Evolutionary conservation across 2,329 filamentous ascomycete genomes (phyloP), one percentile per base, ranked within the genome.

Genomic region (Claviceps pazoutovae): DNA sequence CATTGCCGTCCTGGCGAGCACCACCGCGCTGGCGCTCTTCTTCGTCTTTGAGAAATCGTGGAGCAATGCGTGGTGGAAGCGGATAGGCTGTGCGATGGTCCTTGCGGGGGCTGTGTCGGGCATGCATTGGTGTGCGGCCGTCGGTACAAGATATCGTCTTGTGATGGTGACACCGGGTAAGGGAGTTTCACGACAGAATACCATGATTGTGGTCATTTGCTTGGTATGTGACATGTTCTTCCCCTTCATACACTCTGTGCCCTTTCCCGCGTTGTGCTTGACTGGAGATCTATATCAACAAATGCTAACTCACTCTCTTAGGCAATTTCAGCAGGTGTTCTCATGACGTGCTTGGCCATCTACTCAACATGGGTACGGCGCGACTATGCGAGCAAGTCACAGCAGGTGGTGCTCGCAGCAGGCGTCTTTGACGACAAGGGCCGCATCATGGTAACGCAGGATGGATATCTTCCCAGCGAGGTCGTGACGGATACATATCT

Each of bases 91-190:
- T 56, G 84, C 83, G 16, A 69, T 79, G 49, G 66, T 88, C 21
- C 73, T 94, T 42, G 84, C 86, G 9, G 72, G 77, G n/a, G 86
- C 84, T 38, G 85, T 91, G 1, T 88, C 83, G 4, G 85, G 85
- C 1, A 91, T 93, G 87, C 87, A 93, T 66, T 93, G 86, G 84
- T 83, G 83, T 50, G 87, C 84, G 21, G 76, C 83, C 3, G 74
- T 78, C 11, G 85, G 85, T 8, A 91, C 86, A 4, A 64, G 66
- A 9, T 93, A 90, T 62, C 73, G 71, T 38, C 65, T 86, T 52
- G 66, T 74, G 4, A 36, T 14, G 71, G 51, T 62, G 72, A 53
- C 68, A 68, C 39, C 46, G 5, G 39, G 46, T 6, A 53, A 49
- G 41, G 55, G 51, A 17, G 49, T 56, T 34, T 57, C 56, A 6